Percentiles rank a stretch among this genome's conserved stretches.
phyloP scores from a whole-genome alignment of 2,329 filamentous ascomycete genomes.

The Rutstroemia sp. region DNA sequence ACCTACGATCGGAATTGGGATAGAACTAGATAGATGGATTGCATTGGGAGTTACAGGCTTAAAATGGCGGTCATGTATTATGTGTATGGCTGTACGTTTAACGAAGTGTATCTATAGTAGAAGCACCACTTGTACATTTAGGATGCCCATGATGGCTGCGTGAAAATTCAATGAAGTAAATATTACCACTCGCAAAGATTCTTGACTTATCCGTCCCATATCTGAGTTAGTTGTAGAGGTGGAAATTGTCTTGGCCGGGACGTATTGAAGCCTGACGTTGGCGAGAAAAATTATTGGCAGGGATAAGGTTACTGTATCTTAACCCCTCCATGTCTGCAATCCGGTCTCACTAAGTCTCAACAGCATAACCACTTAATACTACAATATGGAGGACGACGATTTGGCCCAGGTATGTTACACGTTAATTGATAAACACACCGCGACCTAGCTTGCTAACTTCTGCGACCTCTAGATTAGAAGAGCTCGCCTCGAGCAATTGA shows the following conservation, averaged over 20 bases:
- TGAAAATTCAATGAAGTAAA: too few species aligned
- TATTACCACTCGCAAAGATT: too few species aligned
- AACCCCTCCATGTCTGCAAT: slow-evolving; percentile 2
- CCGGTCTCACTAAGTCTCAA: neutral
- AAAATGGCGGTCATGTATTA: neutral
- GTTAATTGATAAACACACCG: neutral
- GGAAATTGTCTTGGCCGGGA: too few species aligned
- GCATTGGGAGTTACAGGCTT: neutral
- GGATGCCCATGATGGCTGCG: too few species aligned
- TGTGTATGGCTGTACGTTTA: slow-evolving; percentile 1
- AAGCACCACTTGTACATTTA: slow-evolving; percentile 5
- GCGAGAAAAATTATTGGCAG: neutral
- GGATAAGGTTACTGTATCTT: neutral
- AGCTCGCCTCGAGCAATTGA: slow-evolving; percentile 88
- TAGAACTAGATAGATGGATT: neutral
- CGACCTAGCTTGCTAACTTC: neutral
- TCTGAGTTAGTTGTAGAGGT: too few species aligned
- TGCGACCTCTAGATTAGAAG: slow-evolving; percentile 63
- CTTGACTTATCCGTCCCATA: too few species aligned
- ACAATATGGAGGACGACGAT: slow-evolving; percentile 30
- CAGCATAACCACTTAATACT: neutral
- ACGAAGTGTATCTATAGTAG: slow-evolving; percentile 2
- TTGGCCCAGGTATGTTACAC: slow-evolving; percentile 25
- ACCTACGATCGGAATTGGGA: slow-evolving; percentile 1
- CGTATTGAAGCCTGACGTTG: neutral